These are phyloP conservation scores for Trypanosoma cruzi DNA, from an alignment of 208 protist species.

Conservation along the genomic window DNA sequence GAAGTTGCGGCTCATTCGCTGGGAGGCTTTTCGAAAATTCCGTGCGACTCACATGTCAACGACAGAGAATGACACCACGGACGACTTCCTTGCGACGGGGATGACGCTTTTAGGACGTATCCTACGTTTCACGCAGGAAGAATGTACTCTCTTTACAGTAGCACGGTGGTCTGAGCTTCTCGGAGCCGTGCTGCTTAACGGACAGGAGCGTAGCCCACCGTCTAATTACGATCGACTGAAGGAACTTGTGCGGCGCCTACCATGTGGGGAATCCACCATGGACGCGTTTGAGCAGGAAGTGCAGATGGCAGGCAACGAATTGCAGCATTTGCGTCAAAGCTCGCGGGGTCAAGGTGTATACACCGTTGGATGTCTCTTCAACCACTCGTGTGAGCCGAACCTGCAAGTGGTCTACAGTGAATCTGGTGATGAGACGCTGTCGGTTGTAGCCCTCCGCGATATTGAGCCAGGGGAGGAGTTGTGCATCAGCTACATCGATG, in stretches of 20 bases:
- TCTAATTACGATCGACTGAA: slow-evolving; percentile 51
- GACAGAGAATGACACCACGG: slow-evolving; percentile 29
- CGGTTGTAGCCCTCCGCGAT: slow-evolving; percentile 61
- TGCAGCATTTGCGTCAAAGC: slow-evolving; percentile 29
- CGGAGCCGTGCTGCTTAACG: slow-evolving; percentile 79
- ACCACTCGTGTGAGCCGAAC: slow-evolving; percentile 83
- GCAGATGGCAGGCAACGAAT: slow-evolving; percentile 8
- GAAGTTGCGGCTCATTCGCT: slow-evolving; percentile 19
- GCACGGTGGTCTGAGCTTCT: slow-evolving; percentile 54
- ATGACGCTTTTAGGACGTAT: slow-evolving; percentile 35
- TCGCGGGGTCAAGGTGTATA: slow-evolving; percentile 71
- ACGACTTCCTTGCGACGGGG: slow-evolving; percentile 31
- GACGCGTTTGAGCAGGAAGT: slow-evolving; percentile 37
- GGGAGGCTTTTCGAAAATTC: slow-evolving; percentile 5
- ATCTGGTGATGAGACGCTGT: slow-evolving; percentile 62
- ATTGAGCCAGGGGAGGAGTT: slow-evolving; percentile 63
- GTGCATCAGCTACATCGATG: slow-evolving; percentile 79
- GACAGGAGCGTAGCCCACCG: slow-evolving; percentile 70
- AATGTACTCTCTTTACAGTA: slow-evolving; percentile 34
- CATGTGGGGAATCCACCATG: slow-evolving; percentile 25
- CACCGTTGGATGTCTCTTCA: slow-evolving; percentile 71
- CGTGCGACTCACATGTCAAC: slow-evolving; percentile 11
- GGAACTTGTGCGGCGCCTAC: slow-evolving; percentile 31
- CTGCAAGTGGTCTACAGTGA: slow-evolving; percentile 54
- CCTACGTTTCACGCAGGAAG: slow-evolving; percentile 39